phyloP scores from a whole-genome alignment of 2,329 filamentous ascomycete genomes.

The Pseudocercospora ulei region DNA sequence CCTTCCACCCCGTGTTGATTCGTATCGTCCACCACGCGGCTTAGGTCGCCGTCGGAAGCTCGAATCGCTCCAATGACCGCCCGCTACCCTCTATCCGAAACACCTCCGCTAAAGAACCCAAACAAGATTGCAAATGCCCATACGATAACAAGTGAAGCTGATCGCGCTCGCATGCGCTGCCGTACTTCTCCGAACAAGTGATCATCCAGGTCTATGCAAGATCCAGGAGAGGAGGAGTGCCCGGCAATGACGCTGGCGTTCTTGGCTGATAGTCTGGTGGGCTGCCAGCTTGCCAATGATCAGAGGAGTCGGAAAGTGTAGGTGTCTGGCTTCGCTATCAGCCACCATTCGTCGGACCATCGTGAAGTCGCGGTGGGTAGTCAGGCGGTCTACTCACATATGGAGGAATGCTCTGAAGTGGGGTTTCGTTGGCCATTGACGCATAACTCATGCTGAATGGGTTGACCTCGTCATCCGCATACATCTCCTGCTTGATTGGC shows the following conservation, averaged over 20 bases:
- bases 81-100: slow-evolving; percentile 11
- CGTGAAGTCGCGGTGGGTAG: slow-evolving; percentile 21
- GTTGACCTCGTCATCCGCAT: slow-evolving; percentile 51
- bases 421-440: slow-evolving; percentile 44
- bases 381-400: slow-evolving; percentile 49
- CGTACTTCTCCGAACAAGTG: neutral
- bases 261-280: slow-evolving; percentile 40
- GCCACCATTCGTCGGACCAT: slow-evolving; percentile 24
- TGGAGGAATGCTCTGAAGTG: slow-evolving; percentile 56
- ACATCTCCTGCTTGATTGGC: slow-evolving; percentile 58
- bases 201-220: slow-evolving; percentile 3
- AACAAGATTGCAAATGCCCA: slow-evolving; percentile 1
- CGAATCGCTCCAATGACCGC: slow-evolving; percentile 1
- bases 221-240: slow-evolving; percentile 48
- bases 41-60: slow-evolving; percentile 1
- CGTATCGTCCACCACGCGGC: neutral
- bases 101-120: slow-evolving; percentile 11
- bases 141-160: neutral
- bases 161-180: neutral
- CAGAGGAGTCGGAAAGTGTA: slow-evolving; percentile 62
- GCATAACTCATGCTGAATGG: slow-evolving; percentile 60
- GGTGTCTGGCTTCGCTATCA: slow-evolving; percentile 52
- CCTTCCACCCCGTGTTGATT: neutral
- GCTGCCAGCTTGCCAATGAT: slow-evolving; percentile 48
- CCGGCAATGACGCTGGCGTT: slow-evolving; percentile 64